Percentiles rank a stretch among this genome's conserved stretches.
phyloP scores from a whole-genome alignment of 768 basidiomycete genomes.

The Lactifluus hygrophoroides region DNA sequence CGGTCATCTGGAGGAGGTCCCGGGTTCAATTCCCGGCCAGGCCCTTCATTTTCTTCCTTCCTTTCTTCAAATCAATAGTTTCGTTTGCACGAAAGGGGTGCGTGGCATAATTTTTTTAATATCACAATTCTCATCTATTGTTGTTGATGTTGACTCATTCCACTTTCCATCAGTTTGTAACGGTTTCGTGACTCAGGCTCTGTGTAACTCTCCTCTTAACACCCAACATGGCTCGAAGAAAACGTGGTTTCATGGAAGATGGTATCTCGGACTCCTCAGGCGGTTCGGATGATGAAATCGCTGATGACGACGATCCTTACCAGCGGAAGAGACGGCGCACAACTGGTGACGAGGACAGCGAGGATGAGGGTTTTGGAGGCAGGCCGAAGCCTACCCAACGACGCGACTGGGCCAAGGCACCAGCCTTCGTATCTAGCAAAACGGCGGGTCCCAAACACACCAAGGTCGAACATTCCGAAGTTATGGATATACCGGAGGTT shows the following conservation, averaged over 20 bases:
- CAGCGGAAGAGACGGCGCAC: slow-evolving; percentile 56
- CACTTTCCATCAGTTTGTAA: not conserved
- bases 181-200: not conserved
- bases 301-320: slow-evolving; percentile 67
- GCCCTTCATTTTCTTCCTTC: slow-evolving; percentile 31
- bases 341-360: slow-evolving; percentile 63
- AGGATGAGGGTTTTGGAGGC: slow-evolving; percentile 30
- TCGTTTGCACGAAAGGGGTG: no score
- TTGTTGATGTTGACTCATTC: not conserved
- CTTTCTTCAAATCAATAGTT: no score
- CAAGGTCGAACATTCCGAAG: slow-evolving; percentile 33
- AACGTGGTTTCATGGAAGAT: slow-evolving; percentile 66
- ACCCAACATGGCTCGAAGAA: slow-evolving; percentile 58
- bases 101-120: no score
- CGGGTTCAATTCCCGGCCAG: slow-evolving; percentile 84
- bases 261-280: slow-evolving; percentile 60
- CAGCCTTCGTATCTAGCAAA: slow-evolving; percentile 61
- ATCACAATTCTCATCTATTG: not conserved
- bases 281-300: slow-evolving; percentile 45
- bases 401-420: slow-evolving; percentile 68
- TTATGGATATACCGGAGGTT: slow-evolving; percentile 30
- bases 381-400: slow-evolving; percentile 31
- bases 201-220: not conserved
- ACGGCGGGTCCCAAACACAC: slow-evolving; percentile 9
- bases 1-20: slow-evolving; percentile 62